Evolutionary conservation across 768 basidiomycete genomes (phyloP).

Genomic region (Artomyces pyxidatus): DNA sequence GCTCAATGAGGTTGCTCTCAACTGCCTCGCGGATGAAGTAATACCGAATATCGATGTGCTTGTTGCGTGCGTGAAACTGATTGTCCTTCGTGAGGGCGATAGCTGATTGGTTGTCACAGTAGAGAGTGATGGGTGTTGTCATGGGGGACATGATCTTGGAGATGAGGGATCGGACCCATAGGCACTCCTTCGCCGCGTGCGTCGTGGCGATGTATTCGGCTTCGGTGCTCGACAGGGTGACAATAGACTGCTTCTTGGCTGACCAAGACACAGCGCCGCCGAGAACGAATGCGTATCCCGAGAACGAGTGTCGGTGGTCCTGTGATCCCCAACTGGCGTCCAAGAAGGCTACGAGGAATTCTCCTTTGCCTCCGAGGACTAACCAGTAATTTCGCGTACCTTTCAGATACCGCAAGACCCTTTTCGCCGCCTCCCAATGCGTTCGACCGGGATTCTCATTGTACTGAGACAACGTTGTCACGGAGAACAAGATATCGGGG

Average conservation of each 20-base stretch:
- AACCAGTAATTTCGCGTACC: background rate
- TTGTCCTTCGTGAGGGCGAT: constrained; percentile 23
- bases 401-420: background rate
- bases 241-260: background rate
- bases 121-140: constrained; percentile 18
- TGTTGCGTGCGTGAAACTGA: constrained; percentile 25
- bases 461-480: constrained; percentile 5
- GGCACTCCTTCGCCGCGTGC: background rate
- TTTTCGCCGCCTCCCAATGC: background rate
- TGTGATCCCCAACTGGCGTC: background rate
- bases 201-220: background rate
- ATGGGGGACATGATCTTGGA: background rate
- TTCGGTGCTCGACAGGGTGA: background rate
- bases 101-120: constrained; percentile 30
- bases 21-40: constrained; percentile 28
- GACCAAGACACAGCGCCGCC: background rate
- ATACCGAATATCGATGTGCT: constrained; percentile 30
- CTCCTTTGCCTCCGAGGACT: background rate
- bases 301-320: background rate
- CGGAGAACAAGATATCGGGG: constrained; percentile 28
- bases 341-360: background rate
- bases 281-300: background rate
- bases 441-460: background rate
- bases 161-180: background rate
- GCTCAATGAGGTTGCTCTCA: constrained; percentile 7